phyloP scores from a whole-genome alignment of 768 basidiomycete species.

The Boletus subparvulus region DNA sequence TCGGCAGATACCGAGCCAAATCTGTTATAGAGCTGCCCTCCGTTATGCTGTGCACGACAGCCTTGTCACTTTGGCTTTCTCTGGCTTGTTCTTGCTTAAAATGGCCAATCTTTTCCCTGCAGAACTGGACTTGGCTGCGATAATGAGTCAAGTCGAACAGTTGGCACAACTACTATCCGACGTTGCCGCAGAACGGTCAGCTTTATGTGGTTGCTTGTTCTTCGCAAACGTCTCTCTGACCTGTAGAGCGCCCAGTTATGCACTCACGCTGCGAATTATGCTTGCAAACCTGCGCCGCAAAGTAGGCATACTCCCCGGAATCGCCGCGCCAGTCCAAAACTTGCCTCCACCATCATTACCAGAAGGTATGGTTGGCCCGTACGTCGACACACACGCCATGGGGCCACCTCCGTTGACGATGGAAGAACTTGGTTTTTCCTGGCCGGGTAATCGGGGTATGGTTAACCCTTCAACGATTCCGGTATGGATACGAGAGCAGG shows the following conservation, averaged over 20 bases:
- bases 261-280: slow-evolving; percentile 90
- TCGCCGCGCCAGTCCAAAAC: slow-evolving; percentile 46
- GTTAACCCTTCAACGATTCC: slow-evolving; percentile 83
- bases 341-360: slow-evolving; percentile 54
- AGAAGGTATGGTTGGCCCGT: slow-evolving; percentile 58
- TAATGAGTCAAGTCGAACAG: slow-evolving; percentile 85
- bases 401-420: slow-evolving; percentile 67
- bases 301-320: slow-evolving; percentile 61
- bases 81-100: slow-evolving; percentile 87
- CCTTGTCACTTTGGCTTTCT: slow-evolving; percentile 88
- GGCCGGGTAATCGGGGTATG: slow-evolving; percentile 61
- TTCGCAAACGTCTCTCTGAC: slow-evolving; percentile 11
- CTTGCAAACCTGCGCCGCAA: slow-evolving; percentile 88
- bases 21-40: slow-evolving; percentile 65
- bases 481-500: slow-evolving; percentile 91
- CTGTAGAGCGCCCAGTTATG: slow-evolving; percentile 55
- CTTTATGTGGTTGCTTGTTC: background rate
- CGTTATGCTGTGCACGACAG: slow-evolving; percentile 92
- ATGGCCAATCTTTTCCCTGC: slow-evolving; percentile 92
- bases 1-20: background rate
- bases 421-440: slow-evolving; percentile 81
- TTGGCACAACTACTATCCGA: slow-evolving; percentile 88
- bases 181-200: slow-evolving; percentile 86
- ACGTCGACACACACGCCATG: slow-evolving; percentile 51
- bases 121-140: slow-evolving; percentile 73